phyloP scores from a whole-genome alignment of 2,329 filamentous ascomycete species.

The Pleurostoma richardsiae region DNA sequence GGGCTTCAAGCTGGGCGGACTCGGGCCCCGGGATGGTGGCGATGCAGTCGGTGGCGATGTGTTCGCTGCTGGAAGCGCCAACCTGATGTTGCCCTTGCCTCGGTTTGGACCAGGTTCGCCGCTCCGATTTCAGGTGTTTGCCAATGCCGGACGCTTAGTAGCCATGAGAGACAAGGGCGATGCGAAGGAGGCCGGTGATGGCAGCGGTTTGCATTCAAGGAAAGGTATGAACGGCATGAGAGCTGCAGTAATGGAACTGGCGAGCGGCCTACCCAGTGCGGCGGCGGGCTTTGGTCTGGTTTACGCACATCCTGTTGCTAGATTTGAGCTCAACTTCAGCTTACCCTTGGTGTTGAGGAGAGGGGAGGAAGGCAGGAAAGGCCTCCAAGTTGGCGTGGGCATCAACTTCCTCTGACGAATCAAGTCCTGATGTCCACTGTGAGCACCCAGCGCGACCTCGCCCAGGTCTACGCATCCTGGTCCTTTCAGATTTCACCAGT shows the following conservation, averaged over 20 bases:
- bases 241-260: slow-evolving; percentile 63
- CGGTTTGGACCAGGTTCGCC: slow-evolving; percentile 77
- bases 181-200: slow-evolving; percentile 38
- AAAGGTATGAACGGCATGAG: slow-evolving; percentile 50
- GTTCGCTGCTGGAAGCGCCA: slow-evolving; percentile 84
- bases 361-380: slow-evolving; percentile 86
- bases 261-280: slow-evolving; percentile 73
- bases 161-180: slow-evolving; percentile 58
- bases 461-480: too few species aligned
- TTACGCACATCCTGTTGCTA: slow-evolving; percentile 87
- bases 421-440: too few species aligned
- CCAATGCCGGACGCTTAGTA: slow-evolving; percentile 83
- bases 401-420: slow-evolving; percentile 78
- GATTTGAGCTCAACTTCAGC: slow-evolving; percentile 95
- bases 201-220: slow-evolving; percentile 29
- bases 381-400: slow-evolving; percentile 90
- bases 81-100: slow-evolving; percentile 80
- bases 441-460: too few species aligned
- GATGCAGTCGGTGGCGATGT: slow-evolving; percentile 90
- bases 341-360: slow-evolving; percentile 75
- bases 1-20: slow-evolving; percentile 83
- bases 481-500: too few species aligned
- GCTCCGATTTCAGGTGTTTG: slow-evolving; percentile 81
- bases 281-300: slow-evolving; percentile 87
- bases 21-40: slow-evolving; percentile 80